Evolutionary conservation across 805 yeast species (phyloP), one percentile per base, ranked within the genome.

Genomic region (Diddensiella santjacobensis): DNA sequence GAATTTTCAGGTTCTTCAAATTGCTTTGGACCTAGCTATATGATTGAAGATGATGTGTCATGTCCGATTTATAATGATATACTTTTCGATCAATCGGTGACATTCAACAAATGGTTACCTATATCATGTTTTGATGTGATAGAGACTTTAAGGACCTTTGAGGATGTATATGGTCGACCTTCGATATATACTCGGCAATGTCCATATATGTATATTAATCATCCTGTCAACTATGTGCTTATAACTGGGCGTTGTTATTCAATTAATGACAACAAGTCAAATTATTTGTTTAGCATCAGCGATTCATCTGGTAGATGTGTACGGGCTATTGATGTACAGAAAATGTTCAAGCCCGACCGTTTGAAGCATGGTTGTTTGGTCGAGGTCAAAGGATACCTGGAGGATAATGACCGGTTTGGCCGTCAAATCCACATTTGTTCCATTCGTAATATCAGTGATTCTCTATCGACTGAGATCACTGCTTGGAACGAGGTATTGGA

Each of bases 91-190:
- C 36, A 40, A 17, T 53, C 58, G 13, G 22, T 39, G 20, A 56
- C 58, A 3, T 54, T 45, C 38, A 52, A 50, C 42, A 47, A 47
- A 39, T 57, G 58, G 58, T 51, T 57, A 6, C 60, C 60, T 1
- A 20, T 57, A 26, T 36, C 42, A 10, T 47, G 55, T 35, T 26
- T 38, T 18, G 58, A 57, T 40, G 33, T 55, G 6, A 48, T 53
- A 11, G 30, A 39, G 20, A 19, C 39, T 2, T 33, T 45, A 10
- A 22, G 19, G 11, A 29, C 49, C 11, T 40, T 43, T 22, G 17
- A 19, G n/a, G 40, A 5, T 4, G 22, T 37, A 6, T 48, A 48
- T 22, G 22, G 31, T 3, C 4, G 26, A 35, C 23, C 40, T 15
- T n/a, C n/a, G n/a, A n/a, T 6, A 8, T 15, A 36, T 31, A 22